These are phyloP conservation scores for Arthrobotrys entomopaga DNA, from an alignment of 2,329 filamentous ascomycete species.

Conservation along the genomic window DNA sequence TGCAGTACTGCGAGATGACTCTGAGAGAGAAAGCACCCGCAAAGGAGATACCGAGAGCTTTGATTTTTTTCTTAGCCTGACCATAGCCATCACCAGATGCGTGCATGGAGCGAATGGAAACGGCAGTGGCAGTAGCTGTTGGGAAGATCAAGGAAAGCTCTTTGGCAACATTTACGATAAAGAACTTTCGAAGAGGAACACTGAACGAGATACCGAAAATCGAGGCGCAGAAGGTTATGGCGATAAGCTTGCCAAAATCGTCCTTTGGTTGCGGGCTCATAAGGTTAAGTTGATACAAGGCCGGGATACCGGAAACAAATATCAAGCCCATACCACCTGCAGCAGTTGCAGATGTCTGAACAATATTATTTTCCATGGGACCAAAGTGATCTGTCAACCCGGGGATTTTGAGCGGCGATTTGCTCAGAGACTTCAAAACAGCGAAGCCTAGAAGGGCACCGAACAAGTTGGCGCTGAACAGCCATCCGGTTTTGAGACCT, in stretches of 20 bases:
- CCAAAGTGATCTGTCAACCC: slow-evolving; percentile 69
- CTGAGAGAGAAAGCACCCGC: slow-evolving; percentile 66
- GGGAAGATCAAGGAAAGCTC: slow-evolving; percentile 72
- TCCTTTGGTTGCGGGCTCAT: slow-evolving; percentile 66
- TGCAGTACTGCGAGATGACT: slow-evolving; percentile 69
- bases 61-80: slow-evolving; percentile 70
- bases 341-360: slow-evolving; percentile 71
- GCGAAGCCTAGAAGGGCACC: slow-evolving; percentile 71
- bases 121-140: slow-evolving; percentile 70
- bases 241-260: slow-evolving; percentile 70
- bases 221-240: slow-evolving; percentile 73
- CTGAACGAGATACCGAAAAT: slow-evolving; percentile 67
- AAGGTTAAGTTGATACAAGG: slow-evolving; percentile 69
- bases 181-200: slow-evolving; percentile 70
- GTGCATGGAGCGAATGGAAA: slow-evolving; percentile 73
- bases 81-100: slow-evolving; percentile 60
- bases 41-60: slow-evolving; percentile 68
- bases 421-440: slow-evolving; percentile 68
- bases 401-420: slow-evolving; percentile 63
- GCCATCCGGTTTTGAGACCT: slow-evolving; percentile 68
- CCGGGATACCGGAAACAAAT: slow-evolving; percentile 71
- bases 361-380: slow-evolving; percentile 72
- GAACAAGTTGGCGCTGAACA: slow-evolving; percentile 66
- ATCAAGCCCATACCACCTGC: slow-evolving; percentile 70
- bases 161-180: slow-evolving; percentile 73